Evolutionary conservation across 257 asterid species (phyloP), one percentile per base, ranked within the genome.

Genomic region (Fraxinus quadrangulata): DNA sequence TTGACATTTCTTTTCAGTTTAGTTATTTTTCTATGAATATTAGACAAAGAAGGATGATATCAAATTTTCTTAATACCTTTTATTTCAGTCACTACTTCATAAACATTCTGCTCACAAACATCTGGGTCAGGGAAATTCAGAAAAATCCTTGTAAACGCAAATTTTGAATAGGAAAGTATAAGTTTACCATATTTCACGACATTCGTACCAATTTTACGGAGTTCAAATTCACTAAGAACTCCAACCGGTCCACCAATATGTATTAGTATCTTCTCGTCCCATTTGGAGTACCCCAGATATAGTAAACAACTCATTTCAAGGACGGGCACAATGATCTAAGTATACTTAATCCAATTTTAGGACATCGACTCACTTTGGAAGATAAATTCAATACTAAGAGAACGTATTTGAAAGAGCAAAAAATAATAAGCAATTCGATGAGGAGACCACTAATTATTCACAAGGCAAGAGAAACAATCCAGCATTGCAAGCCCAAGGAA

Each of bases 151-250:
- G 19, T 45, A 45, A 13, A 73, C 31, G 12, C 72, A 66, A 80
- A 69, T 47, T 47, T 19, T 47, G 56, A 13, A 47, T 13, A 47
- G 56, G 6, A 47, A 47, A 47, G 6, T 47, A 13, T 3, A 61
- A 23, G n/a, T 75, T 66, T 42, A 47, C 14, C 33, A 39, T 71
- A n/a, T 47, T 45, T 73, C 63, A 65, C 30, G 31, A 76, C 23
- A 40, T 9, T 40, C 45, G 5, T 73, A 68, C 39, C 73, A 54
- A 59, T 42, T 49, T 37, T 59, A 66, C 2, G 4, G 47, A 40
- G 49, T 40, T 40, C 49, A 47, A 14, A 47, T 16, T 47, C 56
- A 19, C 19, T 16, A 47, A 47, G n/a, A 47, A 14, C 56, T 47
- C 56, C 56, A 47, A 47, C 6, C n/a, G 4, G 56, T 47, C n/a